phyloP scores from a whole-genome alignment of 345 rosid genomes.

The Erucastrum elatum region DNA sequence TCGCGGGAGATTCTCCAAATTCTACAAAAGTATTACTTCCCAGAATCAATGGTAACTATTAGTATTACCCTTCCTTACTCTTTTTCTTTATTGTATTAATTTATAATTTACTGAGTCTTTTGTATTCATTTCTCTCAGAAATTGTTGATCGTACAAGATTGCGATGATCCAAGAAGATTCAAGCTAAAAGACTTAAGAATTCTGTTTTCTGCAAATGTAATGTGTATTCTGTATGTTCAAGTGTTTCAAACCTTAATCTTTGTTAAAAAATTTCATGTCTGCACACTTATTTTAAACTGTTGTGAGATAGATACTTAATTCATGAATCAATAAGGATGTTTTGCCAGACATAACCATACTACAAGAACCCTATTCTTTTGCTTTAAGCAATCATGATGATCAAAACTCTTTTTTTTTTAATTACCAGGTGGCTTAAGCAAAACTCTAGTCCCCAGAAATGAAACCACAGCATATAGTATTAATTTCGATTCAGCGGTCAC shows the following conservation, averaged over 20 bases:
- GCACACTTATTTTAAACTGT: background rate
- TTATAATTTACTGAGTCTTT: background rate
- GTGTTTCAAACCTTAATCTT: background rate
- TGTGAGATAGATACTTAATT: too few relatives aligned
- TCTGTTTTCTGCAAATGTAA: background rate
- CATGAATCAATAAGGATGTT: background rate
- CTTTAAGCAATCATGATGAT: background rate
- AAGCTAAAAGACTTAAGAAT: background rate
- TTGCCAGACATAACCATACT: background rate
- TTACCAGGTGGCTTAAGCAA: too few relatives aligned
- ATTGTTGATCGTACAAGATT: background rate
- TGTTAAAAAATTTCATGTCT: background rate
- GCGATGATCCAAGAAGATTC: background rate
- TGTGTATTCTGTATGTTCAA: background rate
- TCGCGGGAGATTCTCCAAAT: conserved; percentile 52
- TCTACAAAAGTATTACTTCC: conserved; percentile 42
- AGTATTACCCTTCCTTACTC: background rate
- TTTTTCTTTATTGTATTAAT: background rate
- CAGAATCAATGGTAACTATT: conserved; percentile 25
- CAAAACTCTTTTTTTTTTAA: too few relatives aligned
- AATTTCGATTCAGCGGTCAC: too few relatives aligned
- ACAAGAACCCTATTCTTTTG: background rate
- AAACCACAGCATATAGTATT: too few relatives aligned
- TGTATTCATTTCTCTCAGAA: background rate
- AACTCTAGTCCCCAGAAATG: too few relatives aligned